These are phyloP conservation scores for Leccinellum luteum DNA, from an alignment of 768 basidiomycete species.

Conservation along the genomic window DNA sequence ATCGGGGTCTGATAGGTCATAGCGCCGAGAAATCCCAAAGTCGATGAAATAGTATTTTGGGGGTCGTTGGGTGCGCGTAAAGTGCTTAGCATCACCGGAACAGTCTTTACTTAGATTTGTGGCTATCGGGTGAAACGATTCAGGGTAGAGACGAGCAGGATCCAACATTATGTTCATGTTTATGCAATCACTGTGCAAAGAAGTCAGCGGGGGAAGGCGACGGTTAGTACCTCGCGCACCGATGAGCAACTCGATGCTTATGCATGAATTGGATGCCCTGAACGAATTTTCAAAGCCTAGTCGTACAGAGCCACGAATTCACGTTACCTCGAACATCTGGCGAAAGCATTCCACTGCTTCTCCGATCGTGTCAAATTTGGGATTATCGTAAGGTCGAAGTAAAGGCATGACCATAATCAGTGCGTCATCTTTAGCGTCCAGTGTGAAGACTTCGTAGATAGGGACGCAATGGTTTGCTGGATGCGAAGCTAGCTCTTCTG, in stretches of 20 bases:
- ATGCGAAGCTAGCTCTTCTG: background rate
- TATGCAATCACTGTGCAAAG: background rate
- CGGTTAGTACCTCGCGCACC: background rate
- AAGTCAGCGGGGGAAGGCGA: background rate
- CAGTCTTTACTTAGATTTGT: background rate
- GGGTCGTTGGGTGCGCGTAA: constrained; percentile 21
- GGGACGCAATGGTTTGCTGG: background rate
- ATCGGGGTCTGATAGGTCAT: constrained; percentile 20
- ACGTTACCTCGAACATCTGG: constrained; percentile 30
- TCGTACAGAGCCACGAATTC: background rate
- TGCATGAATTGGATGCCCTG: constrained; percentile 28
- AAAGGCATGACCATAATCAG: constrained; percentile 33
- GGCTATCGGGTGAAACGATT: background rate
- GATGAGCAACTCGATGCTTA: constrained; percentile 12
- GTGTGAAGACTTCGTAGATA: background rate
- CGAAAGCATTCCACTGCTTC: constrained; percentile 22
- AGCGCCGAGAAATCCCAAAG: constrained; percentile 35
- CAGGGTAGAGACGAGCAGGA: background rate
- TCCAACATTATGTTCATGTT: background rate
- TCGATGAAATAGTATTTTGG: constrained; percentile 37
- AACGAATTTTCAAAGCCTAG: background rate
- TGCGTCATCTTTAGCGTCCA: background rate
- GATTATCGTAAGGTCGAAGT: constrained; percentile 25
- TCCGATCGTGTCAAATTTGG: constrained; percentile 13
- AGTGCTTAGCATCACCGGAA: background rate